Conservation (phyloP, 2,329 filamentous ascomycete species). For the Paecilomyces variotii region DNA sequence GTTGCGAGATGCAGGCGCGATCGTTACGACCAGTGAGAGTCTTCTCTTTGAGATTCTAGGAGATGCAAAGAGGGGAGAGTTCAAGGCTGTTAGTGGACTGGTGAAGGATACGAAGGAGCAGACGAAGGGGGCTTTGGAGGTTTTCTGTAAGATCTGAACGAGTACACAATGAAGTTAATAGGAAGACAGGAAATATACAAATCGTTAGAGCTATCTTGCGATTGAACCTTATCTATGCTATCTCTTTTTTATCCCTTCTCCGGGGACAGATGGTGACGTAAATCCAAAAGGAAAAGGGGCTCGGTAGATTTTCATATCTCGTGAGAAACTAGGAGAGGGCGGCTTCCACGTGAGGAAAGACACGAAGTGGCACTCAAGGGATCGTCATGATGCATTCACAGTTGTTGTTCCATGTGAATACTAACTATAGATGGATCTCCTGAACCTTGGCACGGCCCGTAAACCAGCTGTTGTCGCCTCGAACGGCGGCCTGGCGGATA, state of each 20-base stretch:
- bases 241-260: not conserved
- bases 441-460: slow-evolving; percentile 28
- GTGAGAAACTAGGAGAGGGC: no score
- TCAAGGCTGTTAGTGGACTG: slow-evolving; percentile 63
- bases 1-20: slow-evolving; percentile 65
- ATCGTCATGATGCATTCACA: not conserved
- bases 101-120: slow-evolving; percentile 69
- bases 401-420: not conserved
- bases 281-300: not conserved
- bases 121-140: slow-evolving; percentile 61
- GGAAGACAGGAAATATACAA: not conserved
- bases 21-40: slow-evolving; percentile 81
- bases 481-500: slow-evolving; percentile 26
- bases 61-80: slow-evolving; percentile 63
- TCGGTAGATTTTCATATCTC: no score
- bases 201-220: not conserved
- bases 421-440: slow-evolving; percentile 18
- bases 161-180: no score
- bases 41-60: slow-evolving; percentile 84
- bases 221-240: not conserved
- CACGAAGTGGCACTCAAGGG: not conserved
- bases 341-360: no score
- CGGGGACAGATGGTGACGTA: not conserved
- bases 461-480: slow-evolving; percentile 28
- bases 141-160: slow-evolving; percentile 53